Percentiles rank a stretch among this genome's conserved stretches.
Evolutionary conservation across 225 moss, liverwort and hornwort genomes (phyloP).

Genomic region (Physcomitrellopsis africana): DNA sequence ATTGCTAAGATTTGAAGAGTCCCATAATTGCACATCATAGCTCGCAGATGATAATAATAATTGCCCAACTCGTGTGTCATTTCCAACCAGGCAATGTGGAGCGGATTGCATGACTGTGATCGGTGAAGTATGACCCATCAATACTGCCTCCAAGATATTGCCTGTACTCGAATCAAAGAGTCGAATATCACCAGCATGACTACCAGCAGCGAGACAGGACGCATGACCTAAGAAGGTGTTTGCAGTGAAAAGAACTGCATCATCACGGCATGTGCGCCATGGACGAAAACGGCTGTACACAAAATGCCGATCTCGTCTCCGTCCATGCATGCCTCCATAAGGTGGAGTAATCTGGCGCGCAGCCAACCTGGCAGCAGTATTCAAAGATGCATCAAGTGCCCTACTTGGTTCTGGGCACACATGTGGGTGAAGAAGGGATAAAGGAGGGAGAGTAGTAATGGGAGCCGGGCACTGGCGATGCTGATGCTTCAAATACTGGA

Average conservation of each 20-base stretch:
- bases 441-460: conserved; percentile 94
- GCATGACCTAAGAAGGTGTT: conserved; percentile 92
- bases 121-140: conserved; percentile 72
- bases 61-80: conserved; percentile 76
- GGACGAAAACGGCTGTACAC: conserved; percentile 98
- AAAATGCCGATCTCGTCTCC: conserved; percentile 93
- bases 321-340: conserved; percentile 94
- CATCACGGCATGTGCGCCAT: conserved; percentile 97
- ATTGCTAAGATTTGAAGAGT: conserved; percentile 77
- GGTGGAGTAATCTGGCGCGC: conserved; percentile 87
- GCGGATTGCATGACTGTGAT: conserved; percentile 95
- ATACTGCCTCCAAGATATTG: conserved; percentile 73
- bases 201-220: conserved; percentile 91
- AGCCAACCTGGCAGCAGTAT: conserved; percentile 83
- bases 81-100: conserved; percentile 75
- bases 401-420: conserved; percentile 98
- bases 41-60: conserved; percentile 85
- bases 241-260: conserved; percentile 82
- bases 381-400: conserved; percentile 91
- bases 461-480: conserved; percentile 99
- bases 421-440: conserved; percentile 97
- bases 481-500: conserved; percentile 98
- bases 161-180: conserved; percentile 90
- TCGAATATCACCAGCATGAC: conserved; percentile 92
- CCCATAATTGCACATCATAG: conserved; percentile 92